These are phyloP conservation scores for Exophiala oligosperma DNA, from an alignment of 2,329 filamentous ascomycete genomes.

Conservation along the genomic window DNA sequence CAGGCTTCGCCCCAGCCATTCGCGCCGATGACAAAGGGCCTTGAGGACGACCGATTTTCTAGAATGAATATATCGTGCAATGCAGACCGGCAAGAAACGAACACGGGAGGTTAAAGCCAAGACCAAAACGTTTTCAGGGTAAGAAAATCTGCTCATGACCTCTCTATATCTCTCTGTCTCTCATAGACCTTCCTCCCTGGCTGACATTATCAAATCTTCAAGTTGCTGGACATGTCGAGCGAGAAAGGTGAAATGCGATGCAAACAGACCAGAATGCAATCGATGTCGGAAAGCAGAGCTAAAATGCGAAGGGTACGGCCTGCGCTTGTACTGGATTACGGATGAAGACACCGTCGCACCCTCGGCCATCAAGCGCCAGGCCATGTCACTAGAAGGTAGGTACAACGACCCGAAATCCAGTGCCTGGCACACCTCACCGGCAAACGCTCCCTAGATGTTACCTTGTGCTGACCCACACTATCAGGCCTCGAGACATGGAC, in stretches of 20 bases:
- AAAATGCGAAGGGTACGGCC: slow-evolving; percentile 15
- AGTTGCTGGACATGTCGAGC: slow-evolving; percentile 21
- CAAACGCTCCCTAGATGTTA: not conserved
- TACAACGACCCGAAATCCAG: not conserved
- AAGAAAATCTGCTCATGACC: not conserved
- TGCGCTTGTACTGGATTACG: slow-evolving; percentile 21
- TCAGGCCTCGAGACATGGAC: slow-evolving; percentile 11
- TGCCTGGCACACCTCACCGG: not conserved
- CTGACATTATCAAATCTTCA: not conserved
- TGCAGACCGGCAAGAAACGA: slow-evolving; percentile 6
- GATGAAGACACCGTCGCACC: slow-evolving; percentile 19
- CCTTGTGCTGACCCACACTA: not conserved
- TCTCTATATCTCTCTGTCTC: not conserved
- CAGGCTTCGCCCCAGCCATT: not conserved
- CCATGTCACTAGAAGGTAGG: slow-evolving; percentile 17
- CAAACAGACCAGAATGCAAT: slow-evolving; percentile 8
- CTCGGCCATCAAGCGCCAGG: slow-evolving; percentile 21
- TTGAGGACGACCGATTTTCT: not conserved
- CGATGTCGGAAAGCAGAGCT: slow-evolving; percentile 13
- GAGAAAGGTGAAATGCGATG: slow-evolving; percentile 20
- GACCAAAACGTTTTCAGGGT: slow-evolving; percentile 21
- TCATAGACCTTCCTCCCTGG: not conserved
- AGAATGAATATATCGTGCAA: slow-evolving; percentile 1
- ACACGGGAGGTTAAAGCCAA: slow-evolving; percentile 10
- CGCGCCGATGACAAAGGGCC: not conserved